Evolutionary conservation across 1,284 basidiomycete genomes (phyloP).

Genomic region (Ceratorhiza oryzae-sativae): DNA sequence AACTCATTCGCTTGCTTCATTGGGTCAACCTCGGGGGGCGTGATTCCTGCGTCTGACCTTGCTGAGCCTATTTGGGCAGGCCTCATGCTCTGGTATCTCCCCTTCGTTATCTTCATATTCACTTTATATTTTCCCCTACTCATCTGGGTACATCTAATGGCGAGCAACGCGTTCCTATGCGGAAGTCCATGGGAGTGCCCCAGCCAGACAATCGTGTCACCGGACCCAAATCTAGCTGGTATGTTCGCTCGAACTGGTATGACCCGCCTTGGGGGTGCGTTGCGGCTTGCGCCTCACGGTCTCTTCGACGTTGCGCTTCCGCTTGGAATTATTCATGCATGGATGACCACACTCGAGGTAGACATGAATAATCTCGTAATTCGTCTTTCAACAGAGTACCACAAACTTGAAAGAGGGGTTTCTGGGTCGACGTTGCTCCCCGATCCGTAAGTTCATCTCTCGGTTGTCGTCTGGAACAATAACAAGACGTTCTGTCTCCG

Average conservation of each 20-base stretch:
- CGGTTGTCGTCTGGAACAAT: too few relatives aligned
- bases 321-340: conserved; percentile 20
- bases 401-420: neutral
- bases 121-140: neutral
- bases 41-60: neutral
- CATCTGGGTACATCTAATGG: neutral
- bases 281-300: conserved; percentile 2
- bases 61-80: conserved; percentile 26
- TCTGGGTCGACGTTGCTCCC: neutral
- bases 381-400: conserved; percentile 21
- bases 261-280: neutral
- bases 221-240: neutral
- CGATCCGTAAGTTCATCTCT: neutral
- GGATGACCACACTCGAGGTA: conserved; percentile 22
- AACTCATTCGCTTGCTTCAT: conserved; percentile 25
- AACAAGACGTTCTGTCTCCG: neutral
- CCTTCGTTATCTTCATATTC: neutral
- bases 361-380: conserved; percentile 14
- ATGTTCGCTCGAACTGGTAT: neutral
- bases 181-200: neutral
- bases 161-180: neutral
- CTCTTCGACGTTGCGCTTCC: conserved; percentile 14
- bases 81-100: conserved; percentile 24
- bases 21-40: conserved; percentile 5
- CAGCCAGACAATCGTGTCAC: neutral